Percentiles rank a stretch among this genome's conserved stretches.
Evolutionary conservation across 768 basidiomycete species (phyloP).

Genomic region (Tylopilus rubrobrunneus): DNA sequence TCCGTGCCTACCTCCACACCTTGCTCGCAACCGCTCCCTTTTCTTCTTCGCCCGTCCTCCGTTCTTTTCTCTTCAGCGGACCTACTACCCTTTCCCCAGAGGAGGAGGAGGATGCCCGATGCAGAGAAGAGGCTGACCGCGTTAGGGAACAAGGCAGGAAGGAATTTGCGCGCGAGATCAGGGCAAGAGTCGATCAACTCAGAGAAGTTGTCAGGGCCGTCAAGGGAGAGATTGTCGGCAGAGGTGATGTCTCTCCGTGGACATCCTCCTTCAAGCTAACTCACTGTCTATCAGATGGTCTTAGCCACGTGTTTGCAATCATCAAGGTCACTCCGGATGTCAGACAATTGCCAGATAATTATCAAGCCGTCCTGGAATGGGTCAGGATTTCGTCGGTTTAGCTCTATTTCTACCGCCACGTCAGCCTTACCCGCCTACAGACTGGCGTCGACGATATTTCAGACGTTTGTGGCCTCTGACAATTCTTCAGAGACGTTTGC

Average conservation of each 20-base stretch:
- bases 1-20: slow-evolving; percentile 86
- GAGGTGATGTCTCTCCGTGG: slow-evolving; percentile 43
- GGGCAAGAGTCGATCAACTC: slow-evolving; percentile 79
- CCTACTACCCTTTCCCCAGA: slow-evolving; percentile 62
- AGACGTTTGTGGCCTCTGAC: slow-evolving; percentile 91
- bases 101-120: slow-evolving; percentile 75
- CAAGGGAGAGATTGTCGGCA: slow-evolving; percentile 90
- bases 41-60: slow-evolving; percentile 82
- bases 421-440: slow-evolving; percentile 38
- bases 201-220: slow-evolving; percentile 80
- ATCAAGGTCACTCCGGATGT: slow-evolving; percentile 80
- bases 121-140: slow-evolving; percentile 85
- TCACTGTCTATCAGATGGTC: slow-evolving; percentile 57
- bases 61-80: slow-evolving; percentile 77
- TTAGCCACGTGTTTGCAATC: slow-evolving; percentile 83
- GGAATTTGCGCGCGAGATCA: slow-evolving; percentile 83
- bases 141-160: slow-evolving; percentile 84
- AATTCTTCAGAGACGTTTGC: slow-evolving; percentile 86
- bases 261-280: slow-evolving; percentile 3
- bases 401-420: not conserved
- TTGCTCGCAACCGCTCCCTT: slow-evolving; percentile 68
- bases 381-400: slow-evolving; percentile 86
- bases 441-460: slow-evolving; percentile 94
- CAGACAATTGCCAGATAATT: slow-evolving; percentile 75
- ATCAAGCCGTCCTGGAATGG: slow-evolving; percentile 92